phyloP scores from a whole-genome alignment of 2,329 filamentous ascomycete species.

The Penicillium sp. region DNA sequence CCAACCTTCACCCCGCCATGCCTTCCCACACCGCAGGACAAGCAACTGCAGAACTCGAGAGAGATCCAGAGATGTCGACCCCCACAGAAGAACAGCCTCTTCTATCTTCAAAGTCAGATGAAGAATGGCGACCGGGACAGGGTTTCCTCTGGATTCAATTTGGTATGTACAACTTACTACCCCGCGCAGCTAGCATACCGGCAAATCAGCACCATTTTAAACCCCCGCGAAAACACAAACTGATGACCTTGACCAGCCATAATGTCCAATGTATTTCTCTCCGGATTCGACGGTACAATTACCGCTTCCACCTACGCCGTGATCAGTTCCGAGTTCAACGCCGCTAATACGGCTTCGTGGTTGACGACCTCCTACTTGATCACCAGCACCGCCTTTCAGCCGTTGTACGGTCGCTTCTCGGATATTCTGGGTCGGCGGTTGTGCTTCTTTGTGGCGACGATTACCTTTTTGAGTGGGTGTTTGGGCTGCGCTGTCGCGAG shows the following conservation, averaged over 20 bases:
- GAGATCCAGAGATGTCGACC: slow-evolving; percentile 8
- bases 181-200: too few relatives aligned
- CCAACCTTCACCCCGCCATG: slow-evolving; percentile 12
- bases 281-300: slow-evolving; percentile 55
- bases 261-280: slow-evolving; percentile 68
- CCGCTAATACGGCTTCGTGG: slow-evolving; percentile 51
- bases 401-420: slow-evolving; percentile 72
- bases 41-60: background rate
- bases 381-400: slow-evolving; percentile 69
- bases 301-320: slow-evolving; percentile 50
- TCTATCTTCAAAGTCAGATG: slow-evolving; percentile 13
- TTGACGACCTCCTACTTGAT: slow-evolving; percentile 69
- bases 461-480: slow-evolving; percentile 67
- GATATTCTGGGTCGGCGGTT: slow-evolving; percentile 67
- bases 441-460: slow-evolving; percentile 67
- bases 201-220: background rate
- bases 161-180: slow-evolving; percentile 34
- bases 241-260: slow-evolving; percentile 49
- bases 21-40: background rate
- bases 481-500: slow-evolving; percentile 70
- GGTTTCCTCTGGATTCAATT: slow-evolving; percentile 64
- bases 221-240: background rate
- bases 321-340: slow-evolving; percentile 54
- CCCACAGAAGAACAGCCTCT: slow-evolving; percentile 32
- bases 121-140: slow-evolving; percentile 53